Evolutionary conservation across 202 grass and related monocot species (phyloP).

Genomic region (Digitaria exilis): DNA sequence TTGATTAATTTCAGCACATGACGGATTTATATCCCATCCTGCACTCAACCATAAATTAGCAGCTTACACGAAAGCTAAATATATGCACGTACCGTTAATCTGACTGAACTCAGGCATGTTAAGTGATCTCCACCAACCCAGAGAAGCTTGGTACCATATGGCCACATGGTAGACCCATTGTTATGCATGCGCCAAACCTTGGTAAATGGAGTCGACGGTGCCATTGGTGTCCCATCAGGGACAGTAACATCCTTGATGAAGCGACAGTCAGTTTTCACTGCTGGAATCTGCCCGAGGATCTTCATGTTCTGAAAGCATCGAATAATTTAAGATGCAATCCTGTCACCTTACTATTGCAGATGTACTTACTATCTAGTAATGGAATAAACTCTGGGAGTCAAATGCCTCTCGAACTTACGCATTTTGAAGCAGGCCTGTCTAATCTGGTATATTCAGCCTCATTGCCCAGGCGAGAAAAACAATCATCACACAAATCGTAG

Average conservation of each 20-base stretch:
- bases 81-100: constrained; percentile 51
- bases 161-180: constrained; percentile 64
- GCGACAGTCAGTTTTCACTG: constrained; percentile 47
- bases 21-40: neutral
- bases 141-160: constrained; percentile 63
- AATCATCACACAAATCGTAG: constrained; percentile 77
- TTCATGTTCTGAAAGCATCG: constrained; percentile 39
- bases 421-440: constrained; percentile 40
- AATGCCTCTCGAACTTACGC: constrained; percentile 4
- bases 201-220: constrained; percentile 64
- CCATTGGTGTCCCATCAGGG: constrained; percentile 73
- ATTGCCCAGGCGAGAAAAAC: constrained; percentile 65
- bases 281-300: neutral
- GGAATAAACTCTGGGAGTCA: neutral
- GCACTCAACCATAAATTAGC: constrained; percentile 12
- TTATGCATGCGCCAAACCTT: constrained; percentile 90
- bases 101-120: constrained; percentile 31
- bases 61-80: neutral
- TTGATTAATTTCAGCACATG: neutral
- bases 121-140: constrained; percentile 79
- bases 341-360: constrained; percentile 3
- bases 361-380: constrained; percentile 30
- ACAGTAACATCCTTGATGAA: constrained; percentile 80
- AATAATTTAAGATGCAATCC: constrained; percentile 5
- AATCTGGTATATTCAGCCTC: constrained; percentile 74